Conservation (phyloP, 139 green algal species). For the Zygnema circumcarinatum region DNA sequence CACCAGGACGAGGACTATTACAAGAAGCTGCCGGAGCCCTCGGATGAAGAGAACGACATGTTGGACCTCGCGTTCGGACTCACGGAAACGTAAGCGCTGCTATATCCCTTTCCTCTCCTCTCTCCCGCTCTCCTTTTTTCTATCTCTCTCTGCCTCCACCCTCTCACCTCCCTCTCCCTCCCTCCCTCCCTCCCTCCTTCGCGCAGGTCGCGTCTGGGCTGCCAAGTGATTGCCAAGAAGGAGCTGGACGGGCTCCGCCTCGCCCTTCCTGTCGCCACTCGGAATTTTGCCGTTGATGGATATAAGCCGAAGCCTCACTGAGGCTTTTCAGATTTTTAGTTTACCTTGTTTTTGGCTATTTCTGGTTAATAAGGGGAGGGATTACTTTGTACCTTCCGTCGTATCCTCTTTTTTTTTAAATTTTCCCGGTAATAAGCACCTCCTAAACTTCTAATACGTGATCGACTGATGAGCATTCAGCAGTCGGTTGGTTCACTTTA, state of each 20-base stretch:
- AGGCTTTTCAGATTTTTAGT: background rate
- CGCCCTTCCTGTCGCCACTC: constrained; percentile 86
- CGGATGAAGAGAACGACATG: constrained; percentile 99
- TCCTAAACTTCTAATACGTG: too few relatives aligned
- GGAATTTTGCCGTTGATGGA: constrained; percentile 93
- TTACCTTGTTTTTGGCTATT: constrained; percentile 1
- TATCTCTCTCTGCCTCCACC: background rate
- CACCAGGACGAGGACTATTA: constrained; percentile 75
- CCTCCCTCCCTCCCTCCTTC: constrained; percentile 3
- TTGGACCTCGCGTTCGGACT: constrained; percentile 98
- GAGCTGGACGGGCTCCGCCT: constrained; percentile 93
- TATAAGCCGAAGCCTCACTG: constrained; percentile 84
- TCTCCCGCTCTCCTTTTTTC: constrained; percentile 30
- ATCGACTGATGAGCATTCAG: too few relatives aligned
- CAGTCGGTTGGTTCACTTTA: too few relatives aligned
- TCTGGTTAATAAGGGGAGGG: background rate
- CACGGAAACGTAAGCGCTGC: constrained; percentile 82
- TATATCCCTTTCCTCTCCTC: background rate
- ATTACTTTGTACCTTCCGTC: background rate
- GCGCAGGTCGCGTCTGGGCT: constrained; percentile 90
- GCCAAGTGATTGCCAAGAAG: constrained; percentile 86
- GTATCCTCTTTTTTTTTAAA: too few relatives aligned
- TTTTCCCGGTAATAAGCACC: too few relatives aligned
- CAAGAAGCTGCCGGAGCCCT: constrained; percentile 85
- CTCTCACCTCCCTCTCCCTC: background rate